phyloP scores from a whole-genome alignment of 495 filamentous ascomycete genomes.

The Mytilinidion resinicola region DNA sequence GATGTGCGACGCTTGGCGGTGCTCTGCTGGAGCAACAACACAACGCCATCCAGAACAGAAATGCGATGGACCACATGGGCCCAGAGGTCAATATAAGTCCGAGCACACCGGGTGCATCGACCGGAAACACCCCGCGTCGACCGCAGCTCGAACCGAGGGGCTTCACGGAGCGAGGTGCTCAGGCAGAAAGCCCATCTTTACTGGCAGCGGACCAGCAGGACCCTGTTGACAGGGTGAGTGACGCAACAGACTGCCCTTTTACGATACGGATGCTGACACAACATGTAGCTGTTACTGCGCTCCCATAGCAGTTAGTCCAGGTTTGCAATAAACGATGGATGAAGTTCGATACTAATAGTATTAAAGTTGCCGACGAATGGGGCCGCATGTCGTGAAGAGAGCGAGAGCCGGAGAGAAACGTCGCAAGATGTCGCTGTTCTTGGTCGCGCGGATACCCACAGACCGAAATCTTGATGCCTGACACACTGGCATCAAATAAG shows the following conservation, averaged over 20 bases:
- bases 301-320: slow-evolving; percentile 24
- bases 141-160: slow-evolving; percentile 24
- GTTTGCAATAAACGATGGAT: background rate
- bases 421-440: too few relatives aligned
- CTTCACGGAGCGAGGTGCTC: slow-evolving; percentile 18
- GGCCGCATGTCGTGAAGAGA: too few relatives aligned
- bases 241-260: background rate
- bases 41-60: slow-evolving; percentile 23
- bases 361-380: too few relatives aligned
- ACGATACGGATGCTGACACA: slow-evolving; percentile 2
- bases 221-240: slow-evolving; percentile 24
- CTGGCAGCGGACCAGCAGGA: slow-evolving; percentile 26
- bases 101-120: slow-evolving; percentile 8
- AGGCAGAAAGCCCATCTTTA: slow-evolving; percentile 21
- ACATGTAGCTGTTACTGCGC: slow-evolving; percentile 22
- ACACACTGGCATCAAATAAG: too few relatives aligned
- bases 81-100: slow-evolving; percentile 14
- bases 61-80: slow-evolving; percentile 13
- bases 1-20: slow-evolving; percentile 74
- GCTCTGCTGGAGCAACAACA: slow-evolving; percentile 60
- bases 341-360: too few relatives aligned
- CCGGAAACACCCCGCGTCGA: slow-evolving; percentile 12
- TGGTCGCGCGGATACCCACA: too few relatives aligned
- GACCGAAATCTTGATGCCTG: too few relatives aligned
- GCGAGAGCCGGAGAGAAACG: too few relatives aligned